Conservation (phyloP, 169 alveolate genomes). For the Eimeria zaria region DNA sequence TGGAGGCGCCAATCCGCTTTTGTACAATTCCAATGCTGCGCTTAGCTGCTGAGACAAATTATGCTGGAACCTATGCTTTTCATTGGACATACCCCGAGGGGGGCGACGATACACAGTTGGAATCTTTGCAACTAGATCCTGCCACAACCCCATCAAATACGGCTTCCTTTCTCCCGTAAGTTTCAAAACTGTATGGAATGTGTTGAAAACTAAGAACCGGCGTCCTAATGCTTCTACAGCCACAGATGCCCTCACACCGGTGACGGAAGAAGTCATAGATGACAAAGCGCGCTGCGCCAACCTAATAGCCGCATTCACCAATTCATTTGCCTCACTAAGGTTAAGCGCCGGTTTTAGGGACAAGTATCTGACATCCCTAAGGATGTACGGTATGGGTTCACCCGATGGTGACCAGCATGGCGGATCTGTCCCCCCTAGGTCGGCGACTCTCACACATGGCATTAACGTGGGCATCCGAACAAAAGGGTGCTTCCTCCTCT, state of each 20-base stretch:
- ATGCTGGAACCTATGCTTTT: background rate
- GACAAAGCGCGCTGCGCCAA: background rate
- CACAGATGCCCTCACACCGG: background rate
- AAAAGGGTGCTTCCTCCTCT: background rate
- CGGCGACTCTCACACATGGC: background rate
- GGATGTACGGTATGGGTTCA: background rate
- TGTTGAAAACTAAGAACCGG: slow-evolving; percentile 17
- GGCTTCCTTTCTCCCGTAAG: background rate
- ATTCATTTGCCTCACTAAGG: background rate
- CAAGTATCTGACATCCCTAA: background rate
- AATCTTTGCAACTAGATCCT: background rate
- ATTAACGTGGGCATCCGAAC: background rate
- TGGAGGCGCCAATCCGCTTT: background rate
- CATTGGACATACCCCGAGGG: background rate
- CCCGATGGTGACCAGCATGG: background rate
- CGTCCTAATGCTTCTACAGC: slow-evolving; percentile 42
- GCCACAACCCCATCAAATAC: background rate
- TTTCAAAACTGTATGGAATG: background rate
- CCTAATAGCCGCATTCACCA: background rate
- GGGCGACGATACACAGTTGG: slow-evolving; percentile 4
- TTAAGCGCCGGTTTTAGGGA: background rate
- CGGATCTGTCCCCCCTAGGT: background rate
- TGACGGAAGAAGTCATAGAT: background rate
- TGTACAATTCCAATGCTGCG: slow-evolving; percentile 6
- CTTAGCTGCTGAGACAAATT: background rate